phyloP scores from a whole-genome alignment of 306 rosid genomes.

The Ormosia emarginata region DNA sequence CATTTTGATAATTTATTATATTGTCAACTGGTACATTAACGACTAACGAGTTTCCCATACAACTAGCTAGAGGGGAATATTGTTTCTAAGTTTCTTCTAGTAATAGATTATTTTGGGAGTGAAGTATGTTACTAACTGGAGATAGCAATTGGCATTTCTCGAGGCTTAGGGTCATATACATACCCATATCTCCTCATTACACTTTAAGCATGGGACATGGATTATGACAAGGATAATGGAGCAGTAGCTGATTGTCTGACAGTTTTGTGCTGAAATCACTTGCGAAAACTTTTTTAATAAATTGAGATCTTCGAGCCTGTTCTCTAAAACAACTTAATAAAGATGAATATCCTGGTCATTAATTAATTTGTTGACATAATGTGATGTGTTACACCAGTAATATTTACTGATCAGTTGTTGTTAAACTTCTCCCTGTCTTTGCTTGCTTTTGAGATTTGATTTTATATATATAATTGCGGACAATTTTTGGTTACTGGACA shows the following conservation, averaged over 20 bases:
- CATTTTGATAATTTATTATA: not conserved
- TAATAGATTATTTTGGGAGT: not conserved
- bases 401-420: not conserved
- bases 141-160: not conserved
- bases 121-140: not conserved
- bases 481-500: conserved; percentile 34
- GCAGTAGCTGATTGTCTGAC: not conserved
- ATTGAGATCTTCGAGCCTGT: not conserved
- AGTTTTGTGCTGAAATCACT: not conserved
- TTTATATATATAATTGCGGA: not conserved
- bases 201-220: not conserved
- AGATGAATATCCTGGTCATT: not conserved
- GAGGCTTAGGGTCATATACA: not conserved
- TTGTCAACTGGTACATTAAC: not conserved
- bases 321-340: not conserved
- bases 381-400: not conserved
- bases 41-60: not conserved
- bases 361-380: not conserved
- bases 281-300: not conserved
- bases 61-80: not conserved
- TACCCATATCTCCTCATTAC: not conserved
- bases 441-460: not conserved
- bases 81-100: not conserved
- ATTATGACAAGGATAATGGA: not conserved
- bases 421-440: not conserved